Base-by-base conservation (phyloP, 345 rosid species). In the Salix caprea region DNA sequence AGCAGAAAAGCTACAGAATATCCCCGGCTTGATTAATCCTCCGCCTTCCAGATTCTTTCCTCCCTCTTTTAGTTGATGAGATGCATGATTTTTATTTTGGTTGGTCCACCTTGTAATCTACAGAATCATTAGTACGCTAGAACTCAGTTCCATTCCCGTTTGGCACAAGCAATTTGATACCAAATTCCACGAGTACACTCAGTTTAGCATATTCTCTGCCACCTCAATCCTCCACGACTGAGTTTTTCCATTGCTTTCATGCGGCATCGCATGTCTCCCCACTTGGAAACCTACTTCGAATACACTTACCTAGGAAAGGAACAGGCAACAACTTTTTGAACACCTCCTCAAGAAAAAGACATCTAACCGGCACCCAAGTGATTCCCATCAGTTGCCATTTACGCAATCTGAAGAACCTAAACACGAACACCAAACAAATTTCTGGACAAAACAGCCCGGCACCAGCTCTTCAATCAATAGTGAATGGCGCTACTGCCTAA, bases 191-290 rank as follows among this genome's bases (percentile, higher is more conserved):
- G 16, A 74, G 60, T 42, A 64, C 60, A 74, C 70, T 62, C 76
- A 64, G 48, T 13, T 46, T 74, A 32, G 34, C 46, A 65, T 64
- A 76, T 76, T 76, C 79, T 76, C 39, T 69, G 16, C 24, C 78
- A 75, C 67, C 52, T 75, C 23, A 72, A 23, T 18, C 36, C 65
- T 56, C 66, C 58, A n/a, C 19, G 46, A 56, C 78, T 76, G 67
- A 40, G 40, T 34, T 42, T 58, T 40, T 24, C 72, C 52, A 30
- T 76, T 46, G 15, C 67, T 68, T 69, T 76, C 60, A 28, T 40
- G 58, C 69, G 2, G 64, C 52, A 76, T 76, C 18, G 23, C 65
- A 56, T 61, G 68, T 69, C 67, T 76, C 69, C 69, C 79, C 74
- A 69, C 61, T 69, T 69, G 74, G 74, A 76, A 69, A 69, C 69